Base-by-base conservation (phyloP, 768 basidiomycete genomes). In the Lactifluus piperatus region DNA sequence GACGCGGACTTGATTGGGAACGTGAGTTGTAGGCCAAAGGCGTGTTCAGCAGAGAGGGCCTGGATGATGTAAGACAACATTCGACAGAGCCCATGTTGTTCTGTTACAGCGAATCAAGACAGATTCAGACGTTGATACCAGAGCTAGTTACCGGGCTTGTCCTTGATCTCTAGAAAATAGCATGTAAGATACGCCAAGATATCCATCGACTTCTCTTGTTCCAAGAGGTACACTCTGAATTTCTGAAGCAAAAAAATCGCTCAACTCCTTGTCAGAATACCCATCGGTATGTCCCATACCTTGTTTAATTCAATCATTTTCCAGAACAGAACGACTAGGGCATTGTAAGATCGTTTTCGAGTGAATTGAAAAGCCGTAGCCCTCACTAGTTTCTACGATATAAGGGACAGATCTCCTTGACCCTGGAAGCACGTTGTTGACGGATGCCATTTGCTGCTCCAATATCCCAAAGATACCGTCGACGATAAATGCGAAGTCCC, bases 221-320 rank as follows among this genome's bases (percentile, higher is more conserved):
- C 88, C 13, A 94, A 72, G 8, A 94, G 73, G 69, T 86, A 85
- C n/a, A 76, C 72, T 22, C 89, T 81, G 72, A 97, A 94, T 85
- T 93, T 94, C 93, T 97, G 65, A 32, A 29, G n/a, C 51, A 58
- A 26, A 49, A 37, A 57, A 20, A 22, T 16, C 58, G 24, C 26
- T 60, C n/a, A 44, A 50, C 27, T 16, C 14, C 32, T 16, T 27
- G 34, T 43, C 36, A 44, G n/a, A 32, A 18, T 30, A 5, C 37
- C 5, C 18, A 47, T 34, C 24, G 46, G 44, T 29, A 14, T 8
- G 8, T 43, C 11, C 48, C 30, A 18, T 30, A 93, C 94, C 77
- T 91, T 97, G 75, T 98, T 98, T 24, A 91, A 71, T 63, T 97
- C 95, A 39, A 97, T 75, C 71, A 92, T 81, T 72, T 94, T 90